Conservation (phyloP, 371 early-diverging fungal genomes). For the Polyrhizophydium stewartii region DNA sequence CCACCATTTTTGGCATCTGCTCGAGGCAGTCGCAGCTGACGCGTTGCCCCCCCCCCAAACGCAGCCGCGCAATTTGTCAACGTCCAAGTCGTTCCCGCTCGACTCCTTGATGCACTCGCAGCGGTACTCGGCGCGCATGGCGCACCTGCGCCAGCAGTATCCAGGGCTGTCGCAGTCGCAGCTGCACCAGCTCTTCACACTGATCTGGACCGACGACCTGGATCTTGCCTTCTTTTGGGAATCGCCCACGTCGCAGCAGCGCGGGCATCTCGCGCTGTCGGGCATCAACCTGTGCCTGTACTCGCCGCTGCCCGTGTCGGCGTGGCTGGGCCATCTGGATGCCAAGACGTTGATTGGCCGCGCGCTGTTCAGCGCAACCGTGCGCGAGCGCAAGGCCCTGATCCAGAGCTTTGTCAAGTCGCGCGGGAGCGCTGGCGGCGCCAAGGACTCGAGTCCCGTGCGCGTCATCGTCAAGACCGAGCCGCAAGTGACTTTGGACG, state of each 20-base stretch:
- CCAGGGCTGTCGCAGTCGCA: conserved; percentile 51
- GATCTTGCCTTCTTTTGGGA: conserved; percentile 85
- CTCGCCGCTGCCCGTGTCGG: conserved; percentile 60
- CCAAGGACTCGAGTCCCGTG: neutral
- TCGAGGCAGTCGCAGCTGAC: no score
- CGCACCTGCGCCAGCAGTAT: conserved; percentile 55
- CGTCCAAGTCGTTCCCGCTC: neutral
- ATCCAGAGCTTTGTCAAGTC: conserved; percentile 55
- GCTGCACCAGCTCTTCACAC: conserved; percentile 57
- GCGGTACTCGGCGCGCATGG: conserved; percentile 5
- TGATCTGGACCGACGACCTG: conserved; percentile 77
- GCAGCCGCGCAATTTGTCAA: neutral
- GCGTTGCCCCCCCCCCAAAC: no score
- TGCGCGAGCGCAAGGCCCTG: conserved; percentile 58
- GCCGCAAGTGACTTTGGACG: neutral
- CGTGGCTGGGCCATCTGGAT: conserved; percentile 35
- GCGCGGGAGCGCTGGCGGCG: neutral
- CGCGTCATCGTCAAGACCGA: neutral
- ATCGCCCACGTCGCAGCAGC: conserved; percentile 42
- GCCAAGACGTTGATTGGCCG: conserved; percentile 33
- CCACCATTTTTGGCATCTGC: no score
- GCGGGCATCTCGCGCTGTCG: conserved; percentile 81
- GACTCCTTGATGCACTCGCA: neutral
- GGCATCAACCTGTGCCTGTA: conserved; percentile 83
- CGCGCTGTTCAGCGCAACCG: conserved; percentile 66